These are phyloP conservation scores for Lasiosphaeria miniovina DNA, from an alignment of 495 filamentous ascomycete species.

Conservation along the genomic window DNA sequence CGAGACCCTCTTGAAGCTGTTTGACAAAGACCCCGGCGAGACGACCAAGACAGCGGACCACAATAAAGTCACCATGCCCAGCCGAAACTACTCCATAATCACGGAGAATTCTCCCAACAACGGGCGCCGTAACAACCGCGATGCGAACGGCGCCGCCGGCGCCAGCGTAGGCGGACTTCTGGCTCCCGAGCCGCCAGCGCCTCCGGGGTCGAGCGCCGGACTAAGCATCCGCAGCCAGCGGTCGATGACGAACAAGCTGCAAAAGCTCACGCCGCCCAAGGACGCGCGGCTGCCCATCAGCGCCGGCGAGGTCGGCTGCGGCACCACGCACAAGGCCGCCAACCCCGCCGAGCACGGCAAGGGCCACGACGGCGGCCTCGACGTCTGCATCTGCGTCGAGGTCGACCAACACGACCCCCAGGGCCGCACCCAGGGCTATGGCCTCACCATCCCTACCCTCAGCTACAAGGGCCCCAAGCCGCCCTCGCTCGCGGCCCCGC, in stretches of 20 bases:
- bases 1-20: constrained; percentile 83
- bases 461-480: constrained; percentile 35
- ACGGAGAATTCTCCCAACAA: constrained; percentile 61
- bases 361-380: constrained; percentile 58
- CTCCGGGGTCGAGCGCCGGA: constrained; percentile 10
- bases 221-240: constrained; percentile 13
- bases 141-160: background rate
- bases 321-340: constrained; percentile 63
- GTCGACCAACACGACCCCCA: constrained; percentile 61
- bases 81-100: constrained; percentile 81
- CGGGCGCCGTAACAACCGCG: constrained; percentile 2
- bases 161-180: background rate
- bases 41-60: constrained; percentile 60
- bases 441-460: constrained; percentile 56
- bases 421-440: constrained; percentile 65
- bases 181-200: background rate
- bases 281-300: constrained; percentile 64
- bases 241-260: background rate
- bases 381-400: constrained; percentile 68
- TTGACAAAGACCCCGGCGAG: constrained; percentile 76
- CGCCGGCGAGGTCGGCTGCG: constrained; percentile 60
- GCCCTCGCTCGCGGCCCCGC: constrained; percentile 10
- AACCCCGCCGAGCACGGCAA: constrained; percentile 49
- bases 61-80: constrained; percentile 88
- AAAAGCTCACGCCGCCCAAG: constrained; percentile 36